Percentiles rank a stretch among this genome's conserved stretches.
Evolutionary conservation across 768 basidiomycete genomes (phyloP).

Genomic region (Tulasnella sp.): DNA sequence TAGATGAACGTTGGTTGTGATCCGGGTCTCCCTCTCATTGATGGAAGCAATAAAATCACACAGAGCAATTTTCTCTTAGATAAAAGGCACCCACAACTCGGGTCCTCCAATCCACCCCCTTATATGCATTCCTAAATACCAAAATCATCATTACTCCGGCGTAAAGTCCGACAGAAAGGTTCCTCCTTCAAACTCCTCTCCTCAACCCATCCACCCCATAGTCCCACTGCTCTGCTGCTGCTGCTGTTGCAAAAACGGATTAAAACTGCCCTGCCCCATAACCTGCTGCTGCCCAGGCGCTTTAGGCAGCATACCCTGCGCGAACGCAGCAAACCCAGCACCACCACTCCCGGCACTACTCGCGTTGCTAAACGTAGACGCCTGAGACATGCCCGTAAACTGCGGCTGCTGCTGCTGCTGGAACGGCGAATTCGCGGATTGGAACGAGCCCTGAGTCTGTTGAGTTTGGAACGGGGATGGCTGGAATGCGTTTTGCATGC

Average conservation of each 20-base stretch:
- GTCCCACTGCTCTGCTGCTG: constrained; percentile 14
- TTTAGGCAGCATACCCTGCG: constrained; percentile 5
- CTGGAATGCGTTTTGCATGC: not conserved
- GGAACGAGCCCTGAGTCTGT: not conserved
- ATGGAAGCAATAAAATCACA: not conserved
- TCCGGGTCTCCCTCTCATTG: not conserved
- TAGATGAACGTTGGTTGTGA: not conserved
- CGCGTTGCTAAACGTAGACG: constrained; percentile 25
- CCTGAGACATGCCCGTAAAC: constrained; percentile 11
- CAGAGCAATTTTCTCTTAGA: too few species aligned
- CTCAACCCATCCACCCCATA: not conserved
- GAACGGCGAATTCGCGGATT: not conserved
- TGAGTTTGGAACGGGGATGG: constrained; percentile 12
- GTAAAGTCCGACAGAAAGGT: too few species aligned
- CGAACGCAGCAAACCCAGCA: constrained; percentile 29
- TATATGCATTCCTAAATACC: too few species aligned
- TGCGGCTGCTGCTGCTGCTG: constrained; percentile 8
- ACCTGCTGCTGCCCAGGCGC: constrained; percentile 30
- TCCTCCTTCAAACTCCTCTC: too few species aligned
- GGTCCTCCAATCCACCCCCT: too few species aligned
- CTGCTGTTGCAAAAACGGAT: constrained; percentile 24
- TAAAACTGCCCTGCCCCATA: constrained; percentile 19
- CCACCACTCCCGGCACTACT: constrained; percentile 24
- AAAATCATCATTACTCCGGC: too few species aligned
- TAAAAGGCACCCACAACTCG: too few species aligned